phyloP scores from a whole-genome alignment of 805 yeast genomes.

The Candida tibetensis region DNA sequence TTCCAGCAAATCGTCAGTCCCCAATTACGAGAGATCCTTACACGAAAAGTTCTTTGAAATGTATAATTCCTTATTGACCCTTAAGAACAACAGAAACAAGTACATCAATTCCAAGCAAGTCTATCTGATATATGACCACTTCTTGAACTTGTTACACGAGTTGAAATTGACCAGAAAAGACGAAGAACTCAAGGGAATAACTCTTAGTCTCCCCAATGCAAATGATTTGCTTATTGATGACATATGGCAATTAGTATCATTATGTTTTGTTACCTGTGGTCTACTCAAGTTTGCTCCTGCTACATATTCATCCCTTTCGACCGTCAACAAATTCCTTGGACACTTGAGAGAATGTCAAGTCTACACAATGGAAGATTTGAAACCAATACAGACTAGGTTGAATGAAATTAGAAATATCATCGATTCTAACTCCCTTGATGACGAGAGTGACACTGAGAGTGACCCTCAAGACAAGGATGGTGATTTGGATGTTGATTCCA shows the following conservation, averaged over 20 bases:
- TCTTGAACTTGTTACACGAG: slow-evolving; percentile 51
- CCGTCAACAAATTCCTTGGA: slow-evolving; percentile 79
- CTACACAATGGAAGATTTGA: slow-evolving; percentile 79
- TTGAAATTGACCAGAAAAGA: slow-evolving; percentile 53
- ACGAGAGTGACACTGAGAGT: slow-evolving; percentile 6
- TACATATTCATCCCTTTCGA: slow-evolving; percentile 82
- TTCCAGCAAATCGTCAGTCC: slow-evolving; percentile 18
- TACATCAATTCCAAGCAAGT: slow-evolving; percentile 69
- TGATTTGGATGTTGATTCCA: slow-evolving; percentile 6
- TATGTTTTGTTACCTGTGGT: slow-evolving; percentile 91
- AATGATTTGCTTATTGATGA: slow-evolving; percentile 83
- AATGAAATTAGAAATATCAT: slow-evolving; percentile 68
- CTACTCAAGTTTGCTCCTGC: slow-evolving; percentile 89
- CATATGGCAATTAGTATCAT: slow-evolving; percentile 80
- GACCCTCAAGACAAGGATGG: slow-evolving; percentile 13
- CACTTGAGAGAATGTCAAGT: slow-evolving; percentile 80
- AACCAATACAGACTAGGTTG: slow-evolving; percentile 72
- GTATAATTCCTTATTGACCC: slow-evolving; percentile 26
- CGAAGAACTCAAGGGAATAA: slow-evolving; percentile 38
- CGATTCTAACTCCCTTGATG: slow-evolving; percentile 14
- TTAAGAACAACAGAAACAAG: slow-evolving; percentile 62
- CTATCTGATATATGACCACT: slow-evolving; percentile 55
- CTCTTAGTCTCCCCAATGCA: slow-evolving; percentile 40
- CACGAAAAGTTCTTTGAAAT: slow-evolving; percentile 26
- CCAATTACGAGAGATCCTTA: slow-evolving; percentile 34